phyloP scores from a whole-genome alignment of 352 stramenopile genomes.

The Halophytophthora batemanensis region DNA sequence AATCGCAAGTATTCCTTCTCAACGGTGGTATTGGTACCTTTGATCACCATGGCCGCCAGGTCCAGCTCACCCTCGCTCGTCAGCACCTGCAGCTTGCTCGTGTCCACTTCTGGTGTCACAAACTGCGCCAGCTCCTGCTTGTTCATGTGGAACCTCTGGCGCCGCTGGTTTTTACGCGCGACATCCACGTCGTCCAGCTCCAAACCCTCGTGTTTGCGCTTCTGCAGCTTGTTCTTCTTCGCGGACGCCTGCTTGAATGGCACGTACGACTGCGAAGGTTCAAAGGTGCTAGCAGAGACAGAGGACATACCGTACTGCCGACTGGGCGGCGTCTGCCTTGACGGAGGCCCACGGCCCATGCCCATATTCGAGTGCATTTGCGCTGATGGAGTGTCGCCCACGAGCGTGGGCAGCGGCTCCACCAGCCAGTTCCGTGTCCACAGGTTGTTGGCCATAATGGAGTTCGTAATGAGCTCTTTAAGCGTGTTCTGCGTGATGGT shows the following conservation, averaged over 20 bases:
- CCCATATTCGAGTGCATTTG: slow-evolving; percentile 24
- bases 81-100: slow-evolving; percentile 69
- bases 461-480: slow-evolving; percentile 81
- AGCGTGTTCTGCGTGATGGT: slow-evolving; percentile 71
- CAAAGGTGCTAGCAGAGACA: slow-evolving; percentile 25
- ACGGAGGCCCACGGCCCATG: slow-evolving; percentile 15
- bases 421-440: slow-evolving; percentile 84
- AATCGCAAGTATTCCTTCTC: slow-evolving; percentile 99
- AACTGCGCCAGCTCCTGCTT: slow-evolving; percentile 55
- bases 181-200: slow-evolving; percentile 40
- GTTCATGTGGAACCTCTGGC: slow-evolving; percentile 77
- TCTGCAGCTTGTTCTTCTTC: slow-evolving; percentile 66
- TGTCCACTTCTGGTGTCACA: slow-evolving; percentile 67
- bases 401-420: slow-evolving; percentile 69
- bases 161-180: slow-evolving; percentile 71
- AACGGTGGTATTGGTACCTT: slow-evolving; percentile 92
- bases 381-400: slow-evolving; percentile 36
- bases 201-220: slow-evolving; percentile 62
- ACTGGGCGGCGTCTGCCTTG: neutral
- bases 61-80: slow-evolving; percentile 79
- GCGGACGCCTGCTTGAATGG: slow-evolving; percentile 36
- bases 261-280: slow-evolving; percentile 36
- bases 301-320: slow-evolving; percentile 17
- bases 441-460: slow-evolving; percentile 79
- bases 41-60: slow-evolving; percentile 88